These are phyloP conservation scores for Phylloporus sp. DNA, from an alignment of 1,284 basidiomycete genomes.

Conservation along the genomic window DNA sequence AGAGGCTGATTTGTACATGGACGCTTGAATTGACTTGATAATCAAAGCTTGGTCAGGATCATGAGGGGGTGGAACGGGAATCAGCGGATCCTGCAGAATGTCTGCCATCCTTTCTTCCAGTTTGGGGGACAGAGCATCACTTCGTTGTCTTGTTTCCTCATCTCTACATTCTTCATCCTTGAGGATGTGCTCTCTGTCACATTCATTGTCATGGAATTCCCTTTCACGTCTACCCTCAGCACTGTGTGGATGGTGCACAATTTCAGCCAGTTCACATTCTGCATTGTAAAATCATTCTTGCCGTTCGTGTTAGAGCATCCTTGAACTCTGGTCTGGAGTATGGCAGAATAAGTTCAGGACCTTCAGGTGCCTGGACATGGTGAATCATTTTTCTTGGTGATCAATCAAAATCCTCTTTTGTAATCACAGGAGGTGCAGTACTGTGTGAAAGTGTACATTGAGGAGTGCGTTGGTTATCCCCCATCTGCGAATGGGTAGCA, in stretches of 20 bases:
- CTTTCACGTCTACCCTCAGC: conserved; percentile 68
- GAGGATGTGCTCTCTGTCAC: conserved; percentile 66
- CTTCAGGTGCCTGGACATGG: conserved; percentile 31
- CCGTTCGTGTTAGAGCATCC: conserved; percentile 59
- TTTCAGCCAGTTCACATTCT: conserved; percentile 55
- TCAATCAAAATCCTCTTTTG: conserved; percentile 28
- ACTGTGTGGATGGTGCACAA: conserved; percentile 56
- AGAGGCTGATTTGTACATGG: conserved; percentile 56
- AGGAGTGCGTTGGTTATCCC: conserved; percentile 2
- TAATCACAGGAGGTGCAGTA: conserved; percentile 18
- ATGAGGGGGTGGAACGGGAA: conserved; percentile 32
- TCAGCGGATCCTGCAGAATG: conserved; percentile 31
- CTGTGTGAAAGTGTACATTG: conserved; percentile 21
- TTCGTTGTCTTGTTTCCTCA: conserved; percentile 57
- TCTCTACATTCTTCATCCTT: conserved; percentile 66
- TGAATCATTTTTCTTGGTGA: conserved; percentile 37
- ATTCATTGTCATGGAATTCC: conserved; percentile 69
- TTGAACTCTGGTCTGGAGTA: conserved; percentile 38
- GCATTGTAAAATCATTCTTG: conserved; percentile 64
- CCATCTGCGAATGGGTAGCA: conserved; percentile 11
- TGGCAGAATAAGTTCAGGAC: conserved; percentile 1
- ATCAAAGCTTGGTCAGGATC: conserved; percentile 39
- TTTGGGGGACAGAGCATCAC: conserved; percentile 58
- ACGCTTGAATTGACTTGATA: conserved; percentile 47
- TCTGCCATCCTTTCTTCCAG: conserved; percentile 51